Conservation (phyloP, 768 basidiomycete species). For the Kwoniella pini region DNA sequence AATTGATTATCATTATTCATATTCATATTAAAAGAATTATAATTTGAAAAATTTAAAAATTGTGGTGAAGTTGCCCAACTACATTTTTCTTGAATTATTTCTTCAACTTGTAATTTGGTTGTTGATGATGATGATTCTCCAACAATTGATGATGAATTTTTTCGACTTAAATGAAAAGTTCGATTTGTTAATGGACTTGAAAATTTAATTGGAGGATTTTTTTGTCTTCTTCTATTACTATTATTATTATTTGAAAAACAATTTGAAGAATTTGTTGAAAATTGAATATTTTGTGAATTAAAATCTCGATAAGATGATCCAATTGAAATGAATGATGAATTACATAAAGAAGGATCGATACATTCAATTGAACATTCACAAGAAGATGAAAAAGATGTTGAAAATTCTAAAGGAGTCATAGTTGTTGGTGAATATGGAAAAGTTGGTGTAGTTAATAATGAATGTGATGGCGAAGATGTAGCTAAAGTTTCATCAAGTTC, state of each 20-base stretch:
- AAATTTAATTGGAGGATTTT: too few relatives aligned
- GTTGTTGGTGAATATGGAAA: background rate
- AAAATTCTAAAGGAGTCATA: background rate
- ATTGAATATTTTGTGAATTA: too few relatives aligned
- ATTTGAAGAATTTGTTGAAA: too few relatives aligned
- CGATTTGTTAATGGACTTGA: too few relatives aligned
- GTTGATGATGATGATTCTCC: background rate
- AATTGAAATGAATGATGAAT: conserved; percentile 3
- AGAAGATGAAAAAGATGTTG: background rate
- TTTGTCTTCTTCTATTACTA: too few relatives aligned
- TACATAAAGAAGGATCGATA: conserved; percentile 14
- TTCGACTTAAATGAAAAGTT: background rate
- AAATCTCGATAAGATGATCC: conserved; percentile 3
- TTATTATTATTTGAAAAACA: too few relatives aligned
- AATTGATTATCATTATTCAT: too few relatives aligned
- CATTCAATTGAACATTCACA: conserved; percentile 9
- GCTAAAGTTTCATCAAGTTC: conserved; percentile 1
- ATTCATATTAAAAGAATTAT: too few relatives aligned
- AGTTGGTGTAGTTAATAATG: conserved; percentile 7
- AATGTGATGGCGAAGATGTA: conserved; percentile 3
- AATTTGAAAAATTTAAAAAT: background rate
- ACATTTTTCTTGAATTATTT: background rate
- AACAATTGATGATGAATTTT: background rate
- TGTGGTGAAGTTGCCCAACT: conserved; percentile 13
- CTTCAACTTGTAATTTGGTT: background rate